Base-by-base conservation (phyloP, 2,329 filamentous ascomycete genomes). In the Fusarium brevicatenulatum region DNA sequence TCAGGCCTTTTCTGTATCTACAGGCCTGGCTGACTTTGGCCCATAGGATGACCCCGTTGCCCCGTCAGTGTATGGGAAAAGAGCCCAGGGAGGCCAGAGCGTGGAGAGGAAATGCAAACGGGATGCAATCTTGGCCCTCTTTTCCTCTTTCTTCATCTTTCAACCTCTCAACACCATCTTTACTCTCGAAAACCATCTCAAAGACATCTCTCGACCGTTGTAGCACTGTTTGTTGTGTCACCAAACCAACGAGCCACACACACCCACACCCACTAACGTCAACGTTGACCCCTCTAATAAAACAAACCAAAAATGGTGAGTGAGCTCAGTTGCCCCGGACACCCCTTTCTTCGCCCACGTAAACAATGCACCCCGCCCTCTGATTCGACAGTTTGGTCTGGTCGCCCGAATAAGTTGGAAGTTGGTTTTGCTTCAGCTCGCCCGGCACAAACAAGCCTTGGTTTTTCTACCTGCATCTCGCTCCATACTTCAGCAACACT, bases 221-320 rank as follows among this genome's bases (percentile, higher is more conserved):
- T 50, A 42, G n/a, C 56, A 40, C 60, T 52, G 49, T 49, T 61
- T 49, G 63, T 47, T 62, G 57, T 64, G 49, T 37, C 53, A 68
- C 56, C 52, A 61, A 76, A 66, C 60, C 66, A 65, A 74, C 42
- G 52, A 71, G 67, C 72, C 56, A 63, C 65, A 66, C 63, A 25
- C 50, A 30, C 18, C 21, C 34, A 37, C 23, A 60, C 23, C 62
- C 39, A 58, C 52, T 42, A 64, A 50, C 55, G 55, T 58, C 42
- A 58, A 58, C 55, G 19, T 30, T 50, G 39, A 66, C 63, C 58
- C 65, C 46, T 63, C 59, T 63, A 65, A 71, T 61, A 61, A 66
- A 63, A 68, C 54, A 54, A 66, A 73, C 65, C 73, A 68, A 81
- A 76, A 80, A 82, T 82, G 81, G 81, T 82, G 79, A 82, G 81